A percentile compares a stretch with the other conserved stretches of the same genome.
These are phyloP conservation scores for Rhynchospora pubera DNA, from an alignment of 176 grass and related monocot species.

Conservation along the genomic window DNA sequence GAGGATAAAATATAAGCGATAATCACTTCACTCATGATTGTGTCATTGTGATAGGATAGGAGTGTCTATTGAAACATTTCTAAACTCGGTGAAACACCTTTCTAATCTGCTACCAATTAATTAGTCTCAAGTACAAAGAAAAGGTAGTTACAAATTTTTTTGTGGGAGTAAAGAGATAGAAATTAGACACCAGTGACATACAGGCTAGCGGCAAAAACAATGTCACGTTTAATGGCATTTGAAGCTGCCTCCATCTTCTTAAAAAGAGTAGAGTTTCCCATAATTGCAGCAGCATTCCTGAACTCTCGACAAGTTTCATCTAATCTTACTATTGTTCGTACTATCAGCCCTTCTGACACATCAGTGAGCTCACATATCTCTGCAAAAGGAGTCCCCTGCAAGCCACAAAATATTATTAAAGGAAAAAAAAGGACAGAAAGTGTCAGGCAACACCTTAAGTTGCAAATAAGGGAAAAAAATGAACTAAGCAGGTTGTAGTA, in stretches of 20 bases:
- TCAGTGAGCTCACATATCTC: constrained; percentile 97
- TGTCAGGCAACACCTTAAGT: neutral
- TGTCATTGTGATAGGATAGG: neutral
- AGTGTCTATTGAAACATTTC: neutral
- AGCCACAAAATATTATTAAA: neutral
- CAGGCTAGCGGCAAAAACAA: constrained; percentile 87
- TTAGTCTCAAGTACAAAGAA: neutral
- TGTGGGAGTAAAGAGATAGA: neutral
- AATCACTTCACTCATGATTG: neutral
- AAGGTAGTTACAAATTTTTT: neutral
- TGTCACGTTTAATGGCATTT: constrained; percentile 86
- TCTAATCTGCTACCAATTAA: neutral
- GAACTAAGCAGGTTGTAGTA: neutral
- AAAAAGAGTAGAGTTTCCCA: constrained; percentile 76
- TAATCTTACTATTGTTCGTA: constrained; percentile 78
- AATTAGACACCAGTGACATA: constrained; percentile 88
- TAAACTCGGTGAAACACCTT: neutral
- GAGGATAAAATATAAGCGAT: neutral
- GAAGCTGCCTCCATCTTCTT: constrained; percentile 94
- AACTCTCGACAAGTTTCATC: constrained; percentile 94
- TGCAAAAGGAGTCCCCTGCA: constrained; percentile 76
- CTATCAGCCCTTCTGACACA: constrained; percentile 87
- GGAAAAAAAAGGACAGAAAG: neutral
- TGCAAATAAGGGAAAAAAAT: neutral
- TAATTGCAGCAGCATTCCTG: constrained; percentile 86